Evolutionary conservation across 1,284 basidiomycete genomes (phyloP).

Genomic region (Pseudozyma hubeiensis): DNA sequence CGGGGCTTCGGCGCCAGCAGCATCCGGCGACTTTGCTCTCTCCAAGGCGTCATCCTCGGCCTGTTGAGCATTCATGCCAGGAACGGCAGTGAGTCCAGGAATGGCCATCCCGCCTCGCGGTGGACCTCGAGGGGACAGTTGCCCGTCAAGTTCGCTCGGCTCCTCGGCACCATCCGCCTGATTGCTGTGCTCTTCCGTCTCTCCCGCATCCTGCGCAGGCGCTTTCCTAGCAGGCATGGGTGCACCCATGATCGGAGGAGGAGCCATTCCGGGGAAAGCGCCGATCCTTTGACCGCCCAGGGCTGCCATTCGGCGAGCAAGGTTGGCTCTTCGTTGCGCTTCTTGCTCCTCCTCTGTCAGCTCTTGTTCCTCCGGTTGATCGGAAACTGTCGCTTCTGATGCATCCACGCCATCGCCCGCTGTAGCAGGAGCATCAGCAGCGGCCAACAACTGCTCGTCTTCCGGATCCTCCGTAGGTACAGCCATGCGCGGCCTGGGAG

Average conservation of each 20-base stretch:
- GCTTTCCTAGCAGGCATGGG: conserved; percentile 72
- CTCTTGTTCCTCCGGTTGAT: conserved; percentile 37
- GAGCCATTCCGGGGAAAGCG: conserved; percentile 74
- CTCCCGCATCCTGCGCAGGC: conserved; percentile 34
- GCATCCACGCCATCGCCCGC: background rate
- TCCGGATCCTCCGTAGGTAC: conserved; percentile 53
- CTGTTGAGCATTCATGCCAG: conserved; percentile 27
- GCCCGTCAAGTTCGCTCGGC: conserved; percentile 24
- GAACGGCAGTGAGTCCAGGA: conserved; percentile 52
- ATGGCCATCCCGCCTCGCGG: conserved; percentile 63
- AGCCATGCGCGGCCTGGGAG: conserved; percentile 51
- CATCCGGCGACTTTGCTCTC: conserved; percentile 36
- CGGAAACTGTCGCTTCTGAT: conserved; percentile 1
- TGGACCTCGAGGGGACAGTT: conserved; percentile 27
- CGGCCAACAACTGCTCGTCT: conserved; percentile 47
- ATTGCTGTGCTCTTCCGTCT: conserved; percentile 46
- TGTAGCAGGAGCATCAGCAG: conserved; percentile 23
- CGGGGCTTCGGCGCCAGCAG: conserved; percentile 23
- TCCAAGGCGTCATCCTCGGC: conserved; percentile 40
- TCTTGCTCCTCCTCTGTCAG: conserved; percentile 61
- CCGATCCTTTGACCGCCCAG: conserved; percentile 64
- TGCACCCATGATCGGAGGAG: conserved; percentile 69
- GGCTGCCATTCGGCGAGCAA: conserved; percentile 64
- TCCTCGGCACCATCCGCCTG: conserved; percentile 29
- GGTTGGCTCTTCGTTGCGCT: conserved; percentile 53